Percentiles rank a stretch among this genome's conserved stretches.
Conservation (phyloP, 495 filamentous ascomycete genomes). For the Delitschia confertaspora region DNA sequence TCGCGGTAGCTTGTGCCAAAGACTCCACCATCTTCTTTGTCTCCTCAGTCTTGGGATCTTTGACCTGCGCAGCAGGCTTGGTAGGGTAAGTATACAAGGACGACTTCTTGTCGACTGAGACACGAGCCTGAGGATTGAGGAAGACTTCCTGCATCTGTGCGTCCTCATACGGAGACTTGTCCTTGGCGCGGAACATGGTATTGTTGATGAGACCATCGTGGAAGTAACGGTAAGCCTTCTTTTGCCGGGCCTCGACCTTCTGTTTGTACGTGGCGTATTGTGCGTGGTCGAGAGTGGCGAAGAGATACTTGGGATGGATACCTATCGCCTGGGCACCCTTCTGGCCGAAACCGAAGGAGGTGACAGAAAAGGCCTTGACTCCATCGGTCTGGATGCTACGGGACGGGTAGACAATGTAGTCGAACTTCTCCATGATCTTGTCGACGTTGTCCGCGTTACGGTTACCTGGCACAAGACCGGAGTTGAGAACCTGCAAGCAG, state of each 20-base stretch:
- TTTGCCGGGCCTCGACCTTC: conserved; percentile 86
- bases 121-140: conserved; percentile 90
- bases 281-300: conserved; percentile 79
- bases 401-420: conserved; percentile 95
- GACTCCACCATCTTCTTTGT: conserved; percentile 73
- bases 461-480: conserved; percentile 89
- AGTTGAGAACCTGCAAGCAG: conserved; percentile 87
- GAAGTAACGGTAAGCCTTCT: conserved; percentile 97
- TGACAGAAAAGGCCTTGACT: conserved; percentile 95
- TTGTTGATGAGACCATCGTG: conserved; percentile 97
- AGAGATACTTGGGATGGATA: conserved; percentile 93
- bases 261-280: conserved; percentile 72
- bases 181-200: conserved; percentile 92
- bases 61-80: conserved; percentile 18
- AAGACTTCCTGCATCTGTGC: conserved; percentile 79
- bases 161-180: conserved; percentile 77
- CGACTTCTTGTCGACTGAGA: conserved; percentile 73
- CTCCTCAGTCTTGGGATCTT: conserved; percentile 28
- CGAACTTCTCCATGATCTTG: conserved; percentile 90
- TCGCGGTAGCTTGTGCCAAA: conserved; percentile 61
- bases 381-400: conserved; percentile 95
- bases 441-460: conserved; percentile 98
- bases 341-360: conserved; percentile 98
- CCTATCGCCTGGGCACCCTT: conserved; percentile 97
- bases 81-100: conserved; percentile 62